Base-by-base conservation (phyloP, 176 grass and related monocot species). In the Carex scoparia region DNA sequence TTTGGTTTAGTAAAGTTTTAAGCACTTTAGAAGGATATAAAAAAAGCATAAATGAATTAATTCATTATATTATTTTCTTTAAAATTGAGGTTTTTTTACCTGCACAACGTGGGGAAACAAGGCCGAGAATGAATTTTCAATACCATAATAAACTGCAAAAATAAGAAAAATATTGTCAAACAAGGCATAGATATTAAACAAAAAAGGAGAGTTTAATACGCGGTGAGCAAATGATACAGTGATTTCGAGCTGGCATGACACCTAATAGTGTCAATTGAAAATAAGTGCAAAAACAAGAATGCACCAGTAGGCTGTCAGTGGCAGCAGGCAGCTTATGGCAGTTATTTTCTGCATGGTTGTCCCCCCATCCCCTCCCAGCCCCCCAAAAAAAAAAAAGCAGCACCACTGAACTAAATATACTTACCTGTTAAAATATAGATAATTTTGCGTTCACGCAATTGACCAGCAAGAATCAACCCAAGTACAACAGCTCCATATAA, bases 341-440 rank as follows among this genome's bases (percentile, higher is more conserved):
- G 35, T 18, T 40, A 16, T 69, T 38, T 42, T 42, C 12, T 69
- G 14, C 67, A 42, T 42, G 35, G 15, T 42, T 42, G 11, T 15
- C 14, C 7, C 13, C 14, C 14, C 35, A 6, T 13, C 35, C 67
- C 7, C 4, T 1, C 58, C 55, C 55, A 13, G 1, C 55, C 57
- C 2, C 57, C 2, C 0, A 60, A 60, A 60, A 35, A 69, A 4
- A 69, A 69, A 18, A 40, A 53, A 76, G 15, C 53, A 79, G 74
- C 5, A 58, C 13, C 23, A 79, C 5, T 37, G 53, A 85, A 87
- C 55, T 15, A 70, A 16, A 2, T 58, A 13, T 5, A 88, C 75
- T 84, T 92, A 89, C 96, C 91, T 89, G 93, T 99, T 53, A 99
- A 85, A 88, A 94, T 91, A 84, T 99, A 94, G 65, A 95, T 73